Conservation (phyloP, 2,329 filamentous ascomycete species). For the Sarocladiaceae sp. region DNA sequence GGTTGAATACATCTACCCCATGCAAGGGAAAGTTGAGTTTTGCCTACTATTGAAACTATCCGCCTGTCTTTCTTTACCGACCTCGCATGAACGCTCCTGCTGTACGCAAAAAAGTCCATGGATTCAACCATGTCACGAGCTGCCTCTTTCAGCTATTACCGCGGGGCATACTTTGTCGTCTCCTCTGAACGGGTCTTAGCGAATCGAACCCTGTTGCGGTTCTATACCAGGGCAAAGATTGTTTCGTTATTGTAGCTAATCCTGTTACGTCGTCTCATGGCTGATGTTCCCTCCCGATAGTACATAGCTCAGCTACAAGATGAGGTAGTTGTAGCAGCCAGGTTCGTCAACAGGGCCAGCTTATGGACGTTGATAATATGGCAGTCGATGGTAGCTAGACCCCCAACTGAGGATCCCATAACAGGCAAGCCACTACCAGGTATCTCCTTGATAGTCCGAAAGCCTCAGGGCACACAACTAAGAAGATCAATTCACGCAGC, state of each 20-base stretch:
- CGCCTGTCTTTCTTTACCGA: background rate
- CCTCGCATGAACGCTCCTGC: background rate
- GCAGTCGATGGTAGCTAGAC: too few relatives aligned
- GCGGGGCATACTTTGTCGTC: background rate
- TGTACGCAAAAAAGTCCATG: background rate
- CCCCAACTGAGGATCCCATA: too few relatives aligned
- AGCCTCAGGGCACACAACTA: too few relatives aligned
- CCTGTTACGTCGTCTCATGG: background rate
- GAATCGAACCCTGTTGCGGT: background rate
- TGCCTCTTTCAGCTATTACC: background rate
- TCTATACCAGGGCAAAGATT: background rate
- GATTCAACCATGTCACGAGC: background rate
- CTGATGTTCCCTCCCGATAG: background rate
- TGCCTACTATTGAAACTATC: too few relatives aligned
- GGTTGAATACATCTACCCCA: too few relatives aligned
- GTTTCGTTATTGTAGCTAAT: background rate
- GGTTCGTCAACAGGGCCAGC: background rate
- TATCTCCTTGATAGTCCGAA: too few relatives aligned
- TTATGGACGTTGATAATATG: background rate
- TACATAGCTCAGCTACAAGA: background rate
- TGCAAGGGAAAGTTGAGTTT: too few relatives aligned
- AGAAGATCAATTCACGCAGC: too few relatives aligned
- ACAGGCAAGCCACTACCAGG: too few relatives aligned
- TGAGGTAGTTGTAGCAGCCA: background rate
- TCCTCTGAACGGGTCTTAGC: background rate